phyloP scores from a whole-genome alignment of 2,329 filamentous ascomycete genomes.

The Phialemonium atrogriseum region DNA sequence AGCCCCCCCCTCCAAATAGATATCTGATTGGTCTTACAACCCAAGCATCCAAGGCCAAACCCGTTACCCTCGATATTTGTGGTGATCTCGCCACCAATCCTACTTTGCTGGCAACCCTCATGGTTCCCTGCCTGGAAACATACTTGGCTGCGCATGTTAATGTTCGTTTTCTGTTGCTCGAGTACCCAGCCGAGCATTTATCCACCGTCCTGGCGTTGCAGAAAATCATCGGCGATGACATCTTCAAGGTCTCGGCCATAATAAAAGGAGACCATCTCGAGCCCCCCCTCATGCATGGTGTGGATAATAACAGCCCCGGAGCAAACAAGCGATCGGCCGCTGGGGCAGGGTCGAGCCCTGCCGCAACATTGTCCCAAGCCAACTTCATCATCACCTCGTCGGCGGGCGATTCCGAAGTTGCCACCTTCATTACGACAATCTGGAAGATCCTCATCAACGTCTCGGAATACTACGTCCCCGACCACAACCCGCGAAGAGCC shows the following conservation, averaged over 20 bases:
- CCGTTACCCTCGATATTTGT: too few relatives aligned
- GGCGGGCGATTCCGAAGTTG: constrained; percentile 45
- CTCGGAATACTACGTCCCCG: constrained; percentile 36
- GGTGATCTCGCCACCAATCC: too few relatives aligned
- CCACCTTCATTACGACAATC: constrained; percentile 44
- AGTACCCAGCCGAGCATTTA: constrained; percentile 50
- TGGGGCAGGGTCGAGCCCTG: constrained; percentile 6
- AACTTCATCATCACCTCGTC: constrained; percentile 41
- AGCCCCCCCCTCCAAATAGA: constrained; percentile 23
- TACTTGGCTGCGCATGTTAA: constrained; percentile 45
- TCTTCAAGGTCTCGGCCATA: constrained; percentile 52
- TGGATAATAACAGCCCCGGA: not conserved
- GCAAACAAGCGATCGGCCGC: constrained; percentile 5
- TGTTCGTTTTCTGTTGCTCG: constrained; percentile 49
- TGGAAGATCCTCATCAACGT: constrained; percentile 38
- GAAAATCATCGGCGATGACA: constrained; percentile 43
- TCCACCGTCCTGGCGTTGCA: constrained; percentile 49
- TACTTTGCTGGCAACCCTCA: constrained; percentile 45
- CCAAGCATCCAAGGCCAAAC: constrained; percentile 44
- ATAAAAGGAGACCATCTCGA: constrained; percentile 32
- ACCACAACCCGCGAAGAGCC: constrained; percentile 18
- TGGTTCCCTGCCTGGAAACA: constrained; percentile 52
- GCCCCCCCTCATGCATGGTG: not conserved
- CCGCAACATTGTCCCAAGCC: constrained; percentile 8
- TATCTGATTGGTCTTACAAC: constrained; percentile 48